Evolutionary conservation across 139 green algal species (phyloP), one percentile per base, ranked within the genome.

Genomic region (Auxenochlorella pyrenoidosa): DNA sequence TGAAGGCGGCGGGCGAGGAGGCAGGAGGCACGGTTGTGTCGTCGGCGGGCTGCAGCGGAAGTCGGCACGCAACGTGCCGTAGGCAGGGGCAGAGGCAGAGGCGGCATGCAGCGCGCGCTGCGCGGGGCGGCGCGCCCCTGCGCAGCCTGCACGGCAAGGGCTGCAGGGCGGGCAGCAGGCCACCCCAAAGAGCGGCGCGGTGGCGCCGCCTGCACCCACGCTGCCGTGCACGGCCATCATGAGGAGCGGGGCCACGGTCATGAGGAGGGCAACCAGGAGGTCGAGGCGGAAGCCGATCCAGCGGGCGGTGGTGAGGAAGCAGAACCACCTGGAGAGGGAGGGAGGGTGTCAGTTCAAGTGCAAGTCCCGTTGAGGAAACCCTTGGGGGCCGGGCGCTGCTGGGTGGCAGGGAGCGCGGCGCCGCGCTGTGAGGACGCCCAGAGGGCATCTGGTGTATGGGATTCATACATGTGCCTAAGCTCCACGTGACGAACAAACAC

Each of bases 211-310:
- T 54, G 47, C 0, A 36, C 73, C 34, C 40, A 79, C 73, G 24
- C 28, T n/a, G 26, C 36, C 86, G 82, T 88, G 89, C 41, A 96
- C 89, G 3, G 90, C 92, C 91, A 96, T 94, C 47, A 94, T 92
- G 65, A 98, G 88, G 65, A 96, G 82, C 0, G 92, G 85, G 2
- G 90, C 89, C n/a, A 82, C 91, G 22, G 93, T 87, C 40, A 97
- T 91, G 24, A 95, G 92, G 32, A 91, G 72, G 26, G 92, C 85
- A 0, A 93, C 88, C 65, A 97, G 92, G 24, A 93, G 16, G 86
- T 98, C 96, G 28, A 98, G 92, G 22, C 95, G 85, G 85, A 97
- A 94, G 13, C 95, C 95, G 5, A 97, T 84, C 93, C 94, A 97
- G 36, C 94, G 91, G 3, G 93, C 87, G 3, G 89, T 89, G 0